Evolutionary conservation across 1,139 yeast genomes (phyloP).

Genomic region (Debaryomyces psychrophilus): DNA sequence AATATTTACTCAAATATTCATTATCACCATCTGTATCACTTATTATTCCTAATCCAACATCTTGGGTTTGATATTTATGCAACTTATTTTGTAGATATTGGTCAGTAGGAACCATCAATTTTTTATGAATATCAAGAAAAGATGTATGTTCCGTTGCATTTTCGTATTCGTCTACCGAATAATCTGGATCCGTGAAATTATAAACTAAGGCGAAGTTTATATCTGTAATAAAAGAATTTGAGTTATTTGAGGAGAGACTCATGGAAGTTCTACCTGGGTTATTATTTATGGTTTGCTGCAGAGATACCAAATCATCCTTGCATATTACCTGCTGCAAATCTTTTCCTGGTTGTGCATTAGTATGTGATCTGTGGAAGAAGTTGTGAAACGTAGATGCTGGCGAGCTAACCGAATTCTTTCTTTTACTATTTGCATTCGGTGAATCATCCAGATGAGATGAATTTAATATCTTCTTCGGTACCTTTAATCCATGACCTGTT

Average conservation of each 20-base stretch:
- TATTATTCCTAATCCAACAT: constrained; percentile 30
- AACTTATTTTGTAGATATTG: constrained; percentile 36
- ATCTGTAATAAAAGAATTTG: constrained; percentile 45
- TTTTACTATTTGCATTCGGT: neutral
- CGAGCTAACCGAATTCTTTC: constrained; percentile 34
- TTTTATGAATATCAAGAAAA: constrained; percentile 38
- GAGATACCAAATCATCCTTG: constrained; percentile 18
- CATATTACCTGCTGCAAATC: constrained; percentile 14
- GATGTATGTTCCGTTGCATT: constrained; percentile 28
- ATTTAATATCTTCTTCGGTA: constrained; percentile 31
- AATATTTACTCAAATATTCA: constrained; percentile 15
- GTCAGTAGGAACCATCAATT: constrained; percentile 44
- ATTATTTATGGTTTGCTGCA: constrained; percentile 17
- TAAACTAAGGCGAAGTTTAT: constrained; percentile 36
- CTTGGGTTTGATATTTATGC: constrained; percentile 22
- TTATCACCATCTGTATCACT: constrained; percentile 15
- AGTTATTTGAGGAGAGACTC: constrained; percentile 44
- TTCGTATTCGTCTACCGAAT: constrained; percentile 28
- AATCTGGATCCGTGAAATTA: constrained; percentile 45
- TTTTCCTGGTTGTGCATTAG: constrained; percentile 18
- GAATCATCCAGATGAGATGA: constrained; percentile 25
- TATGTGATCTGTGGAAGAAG: constrained; percentile 38
- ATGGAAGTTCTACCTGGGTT: constrained; percentile 28
- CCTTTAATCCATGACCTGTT: constrained; percentile 24
- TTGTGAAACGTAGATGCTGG: constrained; percentile 42